Evolutionary conservation across 768 basidiomycete genomes (phyloP).

Genomic region (Russula earlei): DNA sequence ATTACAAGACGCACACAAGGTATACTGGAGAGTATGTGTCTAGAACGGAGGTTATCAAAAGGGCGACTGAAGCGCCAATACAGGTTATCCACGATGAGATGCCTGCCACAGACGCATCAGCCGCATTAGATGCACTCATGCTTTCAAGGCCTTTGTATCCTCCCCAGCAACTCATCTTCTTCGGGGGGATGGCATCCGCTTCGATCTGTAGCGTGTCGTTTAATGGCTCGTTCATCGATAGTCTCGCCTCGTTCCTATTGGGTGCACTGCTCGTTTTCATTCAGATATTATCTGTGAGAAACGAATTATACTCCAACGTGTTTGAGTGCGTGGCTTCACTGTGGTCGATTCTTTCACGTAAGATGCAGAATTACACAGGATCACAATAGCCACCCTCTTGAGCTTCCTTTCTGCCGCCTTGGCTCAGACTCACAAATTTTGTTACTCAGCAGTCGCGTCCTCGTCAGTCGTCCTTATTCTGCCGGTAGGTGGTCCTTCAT

Average conservation of each 20-base stretch:
- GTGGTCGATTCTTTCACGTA: slow-evolving; percentile 1
- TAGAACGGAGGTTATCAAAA: background rate
- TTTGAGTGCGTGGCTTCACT: slow-evolving; percentile 45
- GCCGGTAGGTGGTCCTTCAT: slow-evolving; percentile 38
- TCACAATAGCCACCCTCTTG: slow-evolving; percentile 69
- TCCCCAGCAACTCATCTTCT: slow-evolving; percentile 50
- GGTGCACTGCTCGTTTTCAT: slow-evolving; percentile 65
- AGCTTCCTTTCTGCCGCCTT: slow-evolving; percentile 74
- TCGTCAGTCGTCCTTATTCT: slow-evolving; percentile 73
- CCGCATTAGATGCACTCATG: slow-evolving; percentile 67
- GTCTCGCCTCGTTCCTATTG: slow-evolving; percentile 60
- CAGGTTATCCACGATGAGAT: slow-evolving; percentile 79
- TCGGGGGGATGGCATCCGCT: slow-evolving; percentile 70
- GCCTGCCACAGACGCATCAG: slow-evolving; percentile 63
- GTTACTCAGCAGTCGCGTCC: slow-evolving; percentile 74
- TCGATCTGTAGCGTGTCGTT: slow-evolving; percentile 69
- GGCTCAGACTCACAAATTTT: slow-evolving; percentile 57
- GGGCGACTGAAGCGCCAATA: background rate
- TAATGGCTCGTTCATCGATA: slow-evolving; percentile 70
- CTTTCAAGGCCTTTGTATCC: slow-evolving; percentile 49
- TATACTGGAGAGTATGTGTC: slow-evolving; percentile 61
- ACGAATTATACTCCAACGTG: slow-evolving; percentile 72
- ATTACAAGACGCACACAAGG: slow-evolving; percentile 53
- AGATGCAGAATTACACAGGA: slow-evolving; percentile 31
- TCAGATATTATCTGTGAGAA: slow-evolving; percentile 61